Evolutionary conservation across 495 filamentous ascomycete genomes (phyloP).

Genomic region (Chaetomium fimeti): DNA sequence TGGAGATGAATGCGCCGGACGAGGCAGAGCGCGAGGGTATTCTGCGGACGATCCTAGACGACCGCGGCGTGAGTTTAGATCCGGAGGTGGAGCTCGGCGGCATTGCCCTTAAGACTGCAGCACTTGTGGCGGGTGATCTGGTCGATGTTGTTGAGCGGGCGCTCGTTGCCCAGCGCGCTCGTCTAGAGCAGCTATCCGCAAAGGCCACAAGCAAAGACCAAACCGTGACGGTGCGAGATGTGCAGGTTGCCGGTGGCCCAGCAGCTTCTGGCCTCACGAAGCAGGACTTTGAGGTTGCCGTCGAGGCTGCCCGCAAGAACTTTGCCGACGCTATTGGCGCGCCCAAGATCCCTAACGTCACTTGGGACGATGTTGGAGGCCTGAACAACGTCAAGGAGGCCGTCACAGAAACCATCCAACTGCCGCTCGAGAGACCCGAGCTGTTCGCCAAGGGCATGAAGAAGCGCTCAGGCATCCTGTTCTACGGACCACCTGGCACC

Average conservation of each 20-base stretch:
- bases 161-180: conserved; percentile 65
- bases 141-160: conserved; percentile 93
- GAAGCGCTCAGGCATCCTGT: conserved; percentile 94
- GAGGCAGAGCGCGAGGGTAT: conserved; percentile 90
- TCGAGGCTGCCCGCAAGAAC: conserved; percentile 93
- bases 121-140: conserved; percentile 89
- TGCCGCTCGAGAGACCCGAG: conserved; percentile 88
- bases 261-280: conserved; percentile 74
- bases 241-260: conserved; percentile 86
- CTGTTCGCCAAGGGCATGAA: conserved; percentile 98
- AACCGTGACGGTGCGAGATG: conserved; percentile 67
- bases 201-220: conserved; percentile 38
- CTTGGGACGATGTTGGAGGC: conserved; percentile 95
- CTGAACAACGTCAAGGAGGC: conserved; percentile 92
- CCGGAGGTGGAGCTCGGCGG: conserved; percentile 76
- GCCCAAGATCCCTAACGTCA: conserved; percentile 95
- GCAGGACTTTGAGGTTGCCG: conserved; percentile 82
- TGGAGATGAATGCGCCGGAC: conserved; percentile 90
- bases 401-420: conserved; percentile 92
- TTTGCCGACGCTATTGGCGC: conserved; percentile 97
- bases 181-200: conserved; percentile 66
- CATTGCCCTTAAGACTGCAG: conserved; percentile 91
- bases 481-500: conserved; percentile 95
- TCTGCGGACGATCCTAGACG: conserved; percentile 70
- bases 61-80: conserved; percentile 67